A percentile compares a stretch with the other conserved stretches of the same genome.
Evolutionary conservation across 2,329 filamentous ascomycete genomes (phyloP).

Genomic region (Calonectria crousiana): DNA sequence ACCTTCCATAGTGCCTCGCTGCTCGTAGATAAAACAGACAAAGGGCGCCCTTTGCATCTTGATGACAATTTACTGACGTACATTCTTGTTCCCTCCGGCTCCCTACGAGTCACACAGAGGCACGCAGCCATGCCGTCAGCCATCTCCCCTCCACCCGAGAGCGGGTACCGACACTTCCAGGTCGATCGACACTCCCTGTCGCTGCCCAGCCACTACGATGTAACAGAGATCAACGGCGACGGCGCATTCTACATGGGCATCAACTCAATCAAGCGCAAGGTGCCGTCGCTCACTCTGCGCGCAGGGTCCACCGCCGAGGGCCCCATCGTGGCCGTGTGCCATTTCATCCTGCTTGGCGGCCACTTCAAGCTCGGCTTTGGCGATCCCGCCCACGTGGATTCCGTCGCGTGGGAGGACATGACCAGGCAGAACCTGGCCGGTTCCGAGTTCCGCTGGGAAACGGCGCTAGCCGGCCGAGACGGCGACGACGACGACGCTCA

Average conservation of each 20-base stretch:
- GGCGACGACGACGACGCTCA: not conserved
- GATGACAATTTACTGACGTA: not conserved
- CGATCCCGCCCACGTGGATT: constrained; percentile 16
- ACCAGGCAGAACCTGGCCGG: constrained; percentile 13
- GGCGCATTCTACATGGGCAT: not conserved
- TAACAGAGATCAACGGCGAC: constrained; percentile 1
- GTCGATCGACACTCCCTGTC: not conserved
- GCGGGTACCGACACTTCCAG: not conserved
- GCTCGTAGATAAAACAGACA: not conserved
- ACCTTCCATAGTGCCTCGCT: not conserved
- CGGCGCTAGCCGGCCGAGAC: not conserved
- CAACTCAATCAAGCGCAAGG: not conserved
- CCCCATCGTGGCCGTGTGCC: constrained; percentile 26
- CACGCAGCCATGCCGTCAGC: not conserved
- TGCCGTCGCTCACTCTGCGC: constrained; percentile 26
- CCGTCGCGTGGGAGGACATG: constrained; percentile 36
- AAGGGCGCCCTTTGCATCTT: not conserved
- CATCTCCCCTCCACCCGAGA: not conserved
- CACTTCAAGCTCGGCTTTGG: constrained; percentile 36
- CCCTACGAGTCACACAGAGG: not conserved
- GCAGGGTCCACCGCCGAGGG: constrained; percentile 17
- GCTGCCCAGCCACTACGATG: constrained; percentile 1
- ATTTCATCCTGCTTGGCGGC: constrained; percentile 27
- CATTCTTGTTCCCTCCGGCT: not conserved
- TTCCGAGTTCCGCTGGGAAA: constrained; percentile 24